phyloP scores from a whole-genome alignment of 2,329 filamentous ascomycete genomes.

The Massarina eburnea region DNA sequence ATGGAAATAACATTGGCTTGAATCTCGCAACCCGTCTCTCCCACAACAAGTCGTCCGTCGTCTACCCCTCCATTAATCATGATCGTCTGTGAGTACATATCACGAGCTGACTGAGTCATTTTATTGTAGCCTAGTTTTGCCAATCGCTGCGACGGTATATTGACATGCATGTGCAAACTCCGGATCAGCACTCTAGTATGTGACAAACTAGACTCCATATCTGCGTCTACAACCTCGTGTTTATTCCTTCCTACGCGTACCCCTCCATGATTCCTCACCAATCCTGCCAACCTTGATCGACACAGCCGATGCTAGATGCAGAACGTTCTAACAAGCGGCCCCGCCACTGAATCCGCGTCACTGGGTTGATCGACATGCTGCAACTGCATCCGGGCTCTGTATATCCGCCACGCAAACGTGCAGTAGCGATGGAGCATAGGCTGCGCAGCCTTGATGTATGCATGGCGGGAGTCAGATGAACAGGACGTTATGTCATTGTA shows the following conservation, averaged over 20 bases:
- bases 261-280: no score
- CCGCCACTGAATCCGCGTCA: background rate
- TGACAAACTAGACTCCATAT: background rate
- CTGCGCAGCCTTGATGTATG: background rate
- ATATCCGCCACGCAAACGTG: conserved; percentile 4
- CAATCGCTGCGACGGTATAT: background rate
- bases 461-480: background rate
- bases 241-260: no score
- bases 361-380: background rate
- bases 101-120: background rate
- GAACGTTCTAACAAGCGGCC: no score
- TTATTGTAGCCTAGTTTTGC: background rate
- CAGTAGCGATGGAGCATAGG: background rate
- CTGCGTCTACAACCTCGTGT: no score
- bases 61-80: background rate
- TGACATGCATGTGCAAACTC: background rate
- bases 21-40: conserved; percentile 14
- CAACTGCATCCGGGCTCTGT: background rate
- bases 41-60: background rate
- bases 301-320: no score
- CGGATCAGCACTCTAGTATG: background rate
- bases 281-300: no score
- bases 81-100: background rate
- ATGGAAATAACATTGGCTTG: conserved; percentile 38
- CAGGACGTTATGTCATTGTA: background rate